Percentiles rank a stretch among this genome's conserved stretches.
These are phyloP conservation scores for Pseudocercospora eumusae DNA, from an alignment of 2,329 filamentous ascomycete genomes.

Conservation along the genomic window DNA sequence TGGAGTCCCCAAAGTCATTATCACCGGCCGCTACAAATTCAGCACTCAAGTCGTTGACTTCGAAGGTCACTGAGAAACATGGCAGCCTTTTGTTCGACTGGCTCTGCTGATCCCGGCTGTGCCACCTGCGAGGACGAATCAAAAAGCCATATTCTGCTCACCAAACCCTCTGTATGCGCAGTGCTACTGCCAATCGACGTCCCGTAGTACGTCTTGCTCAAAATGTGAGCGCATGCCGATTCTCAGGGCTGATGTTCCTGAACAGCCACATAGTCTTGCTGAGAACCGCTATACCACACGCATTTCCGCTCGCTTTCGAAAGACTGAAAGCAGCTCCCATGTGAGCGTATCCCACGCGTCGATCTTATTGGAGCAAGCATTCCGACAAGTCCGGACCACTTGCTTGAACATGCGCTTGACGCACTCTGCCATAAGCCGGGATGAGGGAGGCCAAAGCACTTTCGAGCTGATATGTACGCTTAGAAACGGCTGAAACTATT, in stretches of 20 bases:
- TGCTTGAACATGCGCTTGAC: not conserved
- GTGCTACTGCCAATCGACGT: not conserved
- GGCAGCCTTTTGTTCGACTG: not conserved
- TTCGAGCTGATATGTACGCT: not conserved
- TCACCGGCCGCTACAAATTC: not conserved
- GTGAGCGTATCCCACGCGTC: not conserved
- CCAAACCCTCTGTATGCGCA: not conserved
- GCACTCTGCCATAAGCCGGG: not conserved
- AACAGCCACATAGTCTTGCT: not conserved
- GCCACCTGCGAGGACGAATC: too few species aligned
- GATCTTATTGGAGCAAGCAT: not conserved
- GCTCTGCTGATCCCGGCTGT: not conserved
- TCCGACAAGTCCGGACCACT: not conserved
- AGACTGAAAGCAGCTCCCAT: not conserved
- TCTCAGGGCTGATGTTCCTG: not conserved
- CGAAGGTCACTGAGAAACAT: not conserved
- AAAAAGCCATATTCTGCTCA: too few species aligned
- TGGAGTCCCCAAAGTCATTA: not conserved
- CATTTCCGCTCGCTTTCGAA: not conserved
- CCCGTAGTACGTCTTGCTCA: not conserved
- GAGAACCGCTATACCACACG: not conserved
- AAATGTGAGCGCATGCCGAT: not conserved
- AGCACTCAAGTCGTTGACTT: not conserved
- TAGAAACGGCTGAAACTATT: not conserved
- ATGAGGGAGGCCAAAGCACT: not conserved